Base-by-base conservation (phyloP, 768 basidiomycete genomes). In the Pulveroboletus sp. region DNA sequence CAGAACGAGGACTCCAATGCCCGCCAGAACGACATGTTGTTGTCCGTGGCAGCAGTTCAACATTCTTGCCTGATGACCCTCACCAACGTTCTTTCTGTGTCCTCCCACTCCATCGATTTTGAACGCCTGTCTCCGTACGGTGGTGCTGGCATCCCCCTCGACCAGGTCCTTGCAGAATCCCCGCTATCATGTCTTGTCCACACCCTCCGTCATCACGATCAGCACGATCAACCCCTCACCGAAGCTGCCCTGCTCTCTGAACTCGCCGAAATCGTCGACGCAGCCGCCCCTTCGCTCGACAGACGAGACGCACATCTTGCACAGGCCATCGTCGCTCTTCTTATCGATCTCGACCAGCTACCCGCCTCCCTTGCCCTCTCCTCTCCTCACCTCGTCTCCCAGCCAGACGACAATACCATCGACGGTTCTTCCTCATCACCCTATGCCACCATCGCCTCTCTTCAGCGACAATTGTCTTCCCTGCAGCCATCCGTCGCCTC, bases 11-110 rank as follows among this genome's bases (percentile, higher is more conserved):
- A 54, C 45, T 58, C 60, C 26, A 51, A 60, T 39, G 56, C 68
- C 36, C 59, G 55, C 32, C 61, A 85, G 80, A 75, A 73, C 53
- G 81, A 86, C 55, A 69, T 89, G 30, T 71, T 84, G 57, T 80
- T 85, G 9, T 89, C 87, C n/a, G 83, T 92, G 55, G 71, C 76
- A 13, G 76, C 78, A 47, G 86, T 91, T 27, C 83, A 89, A 58
- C 77, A 75, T 50, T 86, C 86, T 16, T 89, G 86, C 63, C 60
- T 91, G 22, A 82, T 82, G 73, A 86, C 85, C 2, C 71, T 92
- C 40, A 80, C 82, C 57, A 83, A 80, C 63, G 73, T 90, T 19
- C 77, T 89, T 19, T 80, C 81, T 27, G 72, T 69, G 12, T 72
- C 77, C 14, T 67, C 68, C 2, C 29, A 49, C 1, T 11, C 17